Evolutionary conservation across 75 land plant species (phyloP), one percentile per base, ranked within the genome.

Genomic region (Pinus taeda): DNA sequence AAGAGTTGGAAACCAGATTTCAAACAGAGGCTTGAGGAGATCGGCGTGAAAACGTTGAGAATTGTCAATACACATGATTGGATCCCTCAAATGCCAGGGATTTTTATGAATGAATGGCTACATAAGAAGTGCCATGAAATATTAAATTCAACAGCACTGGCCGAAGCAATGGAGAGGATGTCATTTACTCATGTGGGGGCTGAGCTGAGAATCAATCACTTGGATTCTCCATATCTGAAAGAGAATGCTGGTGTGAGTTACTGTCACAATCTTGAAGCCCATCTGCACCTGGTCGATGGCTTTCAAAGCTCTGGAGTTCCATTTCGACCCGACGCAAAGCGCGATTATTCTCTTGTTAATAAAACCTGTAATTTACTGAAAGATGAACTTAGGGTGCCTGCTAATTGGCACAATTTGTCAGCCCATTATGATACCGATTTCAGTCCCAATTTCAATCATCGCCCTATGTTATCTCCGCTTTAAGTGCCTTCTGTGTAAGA

Each of bases 251-350:
- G 57, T 33, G 4, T 60, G 45, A 79, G 42, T 21, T 55, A 13
- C 1, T 15, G 17, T 12, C 80, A 79, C 62, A 79, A 79, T 57
- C 53, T 79, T 15, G 80, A 79, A 60, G 80, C 60, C 15, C 60
- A 79, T 59, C 53, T 79, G 80, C 80, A 79, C 49, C n/a, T 79
- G 75, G 30, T 79, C 18, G 75, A 57, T 58, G 80, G 80, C 15
- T 72, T 64, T 59, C 75, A 73, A 20, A 36, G 79, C 74, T 42
- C 73, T 11, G 73, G 6, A 0, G 21, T 33, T 71, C 64, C 60
- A 18, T 39, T 60, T 42, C 66, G 59, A 5, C 11, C 57, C 20
- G 22, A 61, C 21, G 64, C 64, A 21, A 61, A 61, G 21, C 20
- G 64, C 33, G 64, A 61, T 61, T 12, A 64, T 13, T 13, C 39